Conservation (phyloP, 768 basidiomycete species). For the Mycena sanguinolenta region DNA sequence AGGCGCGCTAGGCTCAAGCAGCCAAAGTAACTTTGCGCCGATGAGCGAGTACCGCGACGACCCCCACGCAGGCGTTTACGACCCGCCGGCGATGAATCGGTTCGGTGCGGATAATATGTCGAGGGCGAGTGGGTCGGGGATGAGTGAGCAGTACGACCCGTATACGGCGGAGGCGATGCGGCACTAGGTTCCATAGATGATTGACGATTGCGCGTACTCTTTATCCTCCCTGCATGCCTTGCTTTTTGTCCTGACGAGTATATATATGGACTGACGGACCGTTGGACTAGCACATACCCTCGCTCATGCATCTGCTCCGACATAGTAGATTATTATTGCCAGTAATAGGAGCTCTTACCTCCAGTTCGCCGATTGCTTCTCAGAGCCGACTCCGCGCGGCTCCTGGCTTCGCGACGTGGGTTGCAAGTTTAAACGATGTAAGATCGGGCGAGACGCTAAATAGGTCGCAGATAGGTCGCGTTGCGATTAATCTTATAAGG, state of each 20-base stretch:
- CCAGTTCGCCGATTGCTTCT: neutral
- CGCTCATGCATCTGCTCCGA: constrained; percentile 8
- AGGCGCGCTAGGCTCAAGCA: constrained; percentile 21
- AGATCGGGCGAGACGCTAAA: too few relatives aligned
- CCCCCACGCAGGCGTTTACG: constrained; percentile 7
- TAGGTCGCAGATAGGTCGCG: too few relatives aligned
- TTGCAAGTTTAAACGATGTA: neutral
- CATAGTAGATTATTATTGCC: constrained; percentile 28
- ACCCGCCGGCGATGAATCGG: constrained; percentile 28
- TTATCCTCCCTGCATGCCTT: neutral
- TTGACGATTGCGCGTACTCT: neutral
- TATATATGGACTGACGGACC: constrained; percentile 6
- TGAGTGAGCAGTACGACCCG: constrained; percentile 31
- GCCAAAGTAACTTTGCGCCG: constrained; percentile 1
- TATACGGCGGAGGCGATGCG: constrained; percentile 29
- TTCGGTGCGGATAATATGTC: constrained; percentile 22
- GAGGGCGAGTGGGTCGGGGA: constrained; percentile 12
- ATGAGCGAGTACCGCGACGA: constrained; percentile 26
- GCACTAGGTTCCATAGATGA: neutral
- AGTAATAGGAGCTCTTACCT: constrained; percentile 18
- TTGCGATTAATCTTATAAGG: too few relatives aligned
- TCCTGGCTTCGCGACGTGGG: neutral
- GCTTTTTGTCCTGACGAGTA: constrained; percentile 6
- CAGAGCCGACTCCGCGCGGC: neutral
- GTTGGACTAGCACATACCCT: constrained; percentile 9